Conservation (phyloP, 495 filamentous ascomycete species). For the Talaromyces wortmannii region DNA sequence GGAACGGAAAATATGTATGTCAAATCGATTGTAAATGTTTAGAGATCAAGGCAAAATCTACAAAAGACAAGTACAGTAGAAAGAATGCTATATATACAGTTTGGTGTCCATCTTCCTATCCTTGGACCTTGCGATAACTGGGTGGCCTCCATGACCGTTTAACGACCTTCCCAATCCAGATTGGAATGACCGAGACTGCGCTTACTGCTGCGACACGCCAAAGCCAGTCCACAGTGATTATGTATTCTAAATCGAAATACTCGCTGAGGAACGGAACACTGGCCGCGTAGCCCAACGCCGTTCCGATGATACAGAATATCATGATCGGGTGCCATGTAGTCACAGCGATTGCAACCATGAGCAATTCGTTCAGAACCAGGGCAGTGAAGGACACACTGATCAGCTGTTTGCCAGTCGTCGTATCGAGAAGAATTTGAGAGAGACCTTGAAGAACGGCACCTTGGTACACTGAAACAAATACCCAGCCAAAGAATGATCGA, state of each 20-base stretch:
- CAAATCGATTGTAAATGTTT: no score
- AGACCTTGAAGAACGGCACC: constrained; percentile 90
- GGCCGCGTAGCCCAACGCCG: constrained; percentile 68
- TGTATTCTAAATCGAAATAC: constrained; percentile 84
- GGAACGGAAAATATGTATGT: no score
- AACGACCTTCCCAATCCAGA: constrained; percentile 77
- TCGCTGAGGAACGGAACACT: constrained; percentile 80
- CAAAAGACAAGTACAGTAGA: no score
- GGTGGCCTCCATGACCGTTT: constrained; percentile 80
- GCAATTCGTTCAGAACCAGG: constrained; percentile 86
- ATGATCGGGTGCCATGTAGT: constrained; percentile 97
- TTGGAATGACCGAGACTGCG: constrained; percentile 76
- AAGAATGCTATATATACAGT: neutral
- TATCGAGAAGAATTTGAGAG: constrained; percentile 76
- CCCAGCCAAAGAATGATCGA: constrained; percentile 94
- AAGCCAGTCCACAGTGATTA: constrained; percentile 72
- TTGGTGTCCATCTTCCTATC: constrained; percentile 22
- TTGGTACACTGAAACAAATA: constrained; percentile 92
- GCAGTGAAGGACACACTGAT: constrained; percentile 89
- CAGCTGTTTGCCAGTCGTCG: constrained; percentile 61
- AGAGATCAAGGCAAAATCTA: no score
- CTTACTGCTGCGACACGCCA: constrained; percentile 81
- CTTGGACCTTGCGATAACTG: constrained; percentile 93
- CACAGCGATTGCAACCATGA: constrained; percentile 94
- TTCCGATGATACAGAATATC: constrained; percentile 77